Conservation (phyloP, 2,329 filamentous ascomycete genomes). For the Fusarium paranaense region DNA sequence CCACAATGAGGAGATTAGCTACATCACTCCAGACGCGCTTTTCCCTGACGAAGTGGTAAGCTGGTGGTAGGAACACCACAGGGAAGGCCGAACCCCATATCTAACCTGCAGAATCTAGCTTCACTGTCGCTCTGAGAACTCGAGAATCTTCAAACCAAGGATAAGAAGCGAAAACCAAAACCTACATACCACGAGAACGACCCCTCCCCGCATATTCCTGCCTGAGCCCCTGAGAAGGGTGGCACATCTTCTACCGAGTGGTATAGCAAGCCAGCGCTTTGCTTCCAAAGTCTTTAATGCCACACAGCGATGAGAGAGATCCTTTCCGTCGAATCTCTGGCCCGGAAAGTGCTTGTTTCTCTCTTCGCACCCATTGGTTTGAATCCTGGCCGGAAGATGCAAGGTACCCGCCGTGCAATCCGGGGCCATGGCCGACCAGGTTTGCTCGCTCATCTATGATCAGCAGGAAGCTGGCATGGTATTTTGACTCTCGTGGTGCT, state of each 20-base stretch:
- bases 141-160: neutral
- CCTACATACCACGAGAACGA: neutral
- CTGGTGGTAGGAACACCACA: neutral
- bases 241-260: neutral
- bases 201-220: neutral
- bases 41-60: neutral
- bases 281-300: neutral
- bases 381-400: neutral
- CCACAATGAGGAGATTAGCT: no score
- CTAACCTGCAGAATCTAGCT: neutral
- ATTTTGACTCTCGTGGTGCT: neutral
- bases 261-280: constrained; percentile 3
- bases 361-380: neutral
- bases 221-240: constrained; percentile 5
- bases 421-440: neutral
- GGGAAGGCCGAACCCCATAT: neutral
- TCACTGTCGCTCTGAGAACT: neutral
- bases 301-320: neutral
- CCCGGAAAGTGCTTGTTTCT: neutral
- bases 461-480: neutral
- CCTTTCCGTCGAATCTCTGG: constrained; percentile 4
- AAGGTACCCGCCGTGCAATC: neutral
- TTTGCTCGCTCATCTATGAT: neutral
- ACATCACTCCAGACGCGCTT: neutral
- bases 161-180: neutral